Conservation (phyloP, 495 filamentous ascomycete genomes). For the Xylaria sp. region DNA sequence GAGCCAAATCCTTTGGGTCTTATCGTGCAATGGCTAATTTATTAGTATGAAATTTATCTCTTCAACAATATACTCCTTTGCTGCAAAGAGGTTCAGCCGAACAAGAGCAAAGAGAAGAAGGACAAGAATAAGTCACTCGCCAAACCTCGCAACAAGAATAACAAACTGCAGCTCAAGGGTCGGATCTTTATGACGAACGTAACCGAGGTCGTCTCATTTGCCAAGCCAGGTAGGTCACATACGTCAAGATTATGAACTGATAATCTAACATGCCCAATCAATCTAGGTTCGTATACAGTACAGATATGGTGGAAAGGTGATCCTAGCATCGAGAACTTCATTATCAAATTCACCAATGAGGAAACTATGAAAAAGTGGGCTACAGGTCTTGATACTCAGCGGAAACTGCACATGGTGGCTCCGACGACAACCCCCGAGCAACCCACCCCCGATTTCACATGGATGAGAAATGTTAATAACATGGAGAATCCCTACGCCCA, state of each 20-base stretch:
- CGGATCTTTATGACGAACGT: slow-evolving; percentile 99
- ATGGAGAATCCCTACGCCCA: slow-evolving; percentile 82
- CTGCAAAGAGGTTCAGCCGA: slow-evolving; percentile 92
- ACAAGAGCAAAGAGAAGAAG: slow-evolving; percentile 79
- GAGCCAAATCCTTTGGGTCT: neutral
- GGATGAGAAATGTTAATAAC: slow-evolving; percentile 60
- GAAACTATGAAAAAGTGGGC: slow-evolving; percentile 93
- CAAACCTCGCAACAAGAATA: slow-evolving; percentile 75
- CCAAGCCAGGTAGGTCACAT: slow-evolving; percentile 74
- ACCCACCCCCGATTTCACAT: slow-evolving; percentile 70
- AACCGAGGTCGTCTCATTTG: slow-evolving; percentile 84
- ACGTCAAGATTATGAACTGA: slow-evolving; percentile 7
- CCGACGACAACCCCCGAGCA: slow-evolving; percentile 45
- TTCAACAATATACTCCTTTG: slow-evolving; percentile 96
- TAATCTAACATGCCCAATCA: slow-evolving; percentile 28
- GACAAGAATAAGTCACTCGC: slow-evolving; percentile 58
- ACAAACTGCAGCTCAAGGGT: slow-evolving; percentile 90
- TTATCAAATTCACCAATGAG: slow-evolving; percentile 90
- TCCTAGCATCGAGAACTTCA: slow-evolving; percentile 93
- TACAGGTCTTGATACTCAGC: slow-evolving; percentile 64
- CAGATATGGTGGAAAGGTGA: slow-evolving; percentile 99
- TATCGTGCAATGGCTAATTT: slow-evolving; percentile 31
- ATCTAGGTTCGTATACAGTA: slow-evolving; percentile 82
- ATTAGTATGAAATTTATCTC: slow-evolving; percentile 94
- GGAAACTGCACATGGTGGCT: slow-evolving; percentile 56